Evolutionary conservation across 2,329 filamentous ascomycete species (phyloP).

Genomic region (Ophiostoma quercus): DNA sequence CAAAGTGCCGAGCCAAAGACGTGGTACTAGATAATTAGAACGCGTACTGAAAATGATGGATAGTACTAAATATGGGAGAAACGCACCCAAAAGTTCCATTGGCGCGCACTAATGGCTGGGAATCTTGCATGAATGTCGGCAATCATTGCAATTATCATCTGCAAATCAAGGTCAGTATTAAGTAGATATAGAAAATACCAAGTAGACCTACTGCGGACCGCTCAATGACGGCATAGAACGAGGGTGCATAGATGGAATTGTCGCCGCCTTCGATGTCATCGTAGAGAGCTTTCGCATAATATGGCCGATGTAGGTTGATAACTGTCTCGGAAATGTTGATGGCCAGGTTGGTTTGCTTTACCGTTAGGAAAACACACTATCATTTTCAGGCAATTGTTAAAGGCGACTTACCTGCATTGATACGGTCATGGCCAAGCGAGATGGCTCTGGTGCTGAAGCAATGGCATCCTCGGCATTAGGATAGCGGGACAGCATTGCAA

Average conservation of each 20-base stretch:
- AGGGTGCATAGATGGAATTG: conserved; percentile 12
- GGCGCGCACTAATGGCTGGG: conserved; percentile 18
- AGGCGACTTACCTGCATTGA: not conserved
- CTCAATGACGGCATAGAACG: not conserved
- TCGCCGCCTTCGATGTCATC: conserved; percentile 9
- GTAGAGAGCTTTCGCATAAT: conserved; percentile 22
- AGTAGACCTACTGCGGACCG: not conserved
- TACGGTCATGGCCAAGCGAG: not conserved
- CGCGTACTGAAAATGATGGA: not conserved
- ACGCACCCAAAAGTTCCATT: conserved; percentile 22
- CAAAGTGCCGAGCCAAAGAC: conserved; percentile 21
- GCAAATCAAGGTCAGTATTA: not conserved
- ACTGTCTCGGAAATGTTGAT: conserved; percentile 16
- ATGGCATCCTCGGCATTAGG: not conserved
- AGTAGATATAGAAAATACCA: not conserved
- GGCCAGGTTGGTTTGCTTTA: not conserved
- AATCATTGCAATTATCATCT: conserved; percentile 15
- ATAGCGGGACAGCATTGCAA: conserved; percentile 1
- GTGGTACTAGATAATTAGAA: not conserved
- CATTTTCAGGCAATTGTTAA: not conserved
- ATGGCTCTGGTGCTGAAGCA: not conserved
- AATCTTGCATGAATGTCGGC: conserved; percentile 20
- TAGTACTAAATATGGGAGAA: not conserved
- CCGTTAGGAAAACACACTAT: not conserved
- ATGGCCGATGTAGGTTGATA: conserved; percentile 21